Base-by-base conservation (phyloP, 176 grass and related monocot species). In the Sorghum bicolor region DNA sequence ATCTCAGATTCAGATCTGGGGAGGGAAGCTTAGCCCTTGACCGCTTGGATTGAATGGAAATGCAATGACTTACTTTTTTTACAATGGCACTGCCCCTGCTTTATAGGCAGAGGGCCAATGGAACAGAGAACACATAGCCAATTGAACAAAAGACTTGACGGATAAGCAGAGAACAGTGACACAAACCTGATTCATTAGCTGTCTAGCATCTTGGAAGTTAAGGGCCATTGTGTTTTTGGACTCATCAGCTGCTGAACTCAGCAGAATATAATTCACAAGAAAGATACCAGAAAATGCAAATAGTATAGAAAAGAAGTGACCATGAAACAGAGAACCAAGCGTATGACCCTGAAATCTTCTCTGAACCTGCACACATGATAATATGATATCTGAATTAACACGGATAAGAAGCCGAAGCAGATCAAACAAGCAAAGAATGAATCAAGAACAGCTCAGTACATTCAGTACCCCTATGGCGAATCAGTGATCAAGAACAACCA, bases 281-380 rank as follows among this genome's bases (percentile, higher is more conserved):
- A 94, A 97, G 80, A 97, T 71, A 24, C 90, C 92, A 80, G 95
- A 90, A 81, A 93, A 97, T 82, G 86, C 82, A 66, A 94, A 93
- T 76, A 97, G 62, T 70, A 94, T 88, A 76, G 86, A 89, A 38
- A 86, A 94, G 69, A 97, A 82, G 74, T 97, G 95, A 72, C 94
- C 95, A 58, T 94, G 88, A 89, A 94, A 92, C 26, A 94, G 79
- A 41, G 86, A 76, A 72, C 82, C 67, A 41, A 94, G 83, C 64
- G 79, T 36, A 50, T 71, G 68, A 80, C 36, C 22, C 20, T 29
- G 45, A 77, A 22, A 43, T 75, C 34, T 93, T 77, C 68, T 97
- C 55, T 91, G 88, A 28, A 76, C 85, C 92, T 97, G 90, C 84
- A 88, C 5, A 86, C 33, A 85, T 52, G 72, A 69, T 76, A 85